Conservation (phyloP, 2,329 filamentous ascomycete genomes). For the Exophiala spinifera region DNA sequence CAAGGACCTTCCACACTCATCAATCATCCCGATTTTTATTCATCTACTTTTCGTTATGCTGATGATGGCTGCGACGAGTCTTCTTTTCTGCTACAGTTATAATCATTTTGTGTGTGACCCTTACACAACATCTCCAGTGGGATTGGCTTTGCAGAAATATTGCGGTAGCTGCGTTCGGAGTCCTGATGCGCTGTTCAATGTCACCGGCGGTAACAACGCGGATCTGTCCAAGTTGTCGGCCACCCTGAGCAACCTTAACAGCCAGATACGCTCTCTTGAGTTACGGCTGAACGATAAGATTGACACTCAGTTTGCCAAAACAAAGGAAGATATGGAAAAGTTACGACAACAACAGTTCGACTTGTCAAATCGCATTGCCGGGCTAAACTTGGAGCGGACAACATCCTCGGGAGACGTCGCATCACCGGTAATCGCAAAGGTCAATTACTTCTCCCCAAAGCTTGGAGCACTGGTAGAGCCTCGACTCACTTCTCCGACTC, state of each 20-base stretch:
- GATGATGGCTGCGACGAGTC: slow-evolving; percentile 8
- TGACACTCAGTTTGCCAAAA: slow-evolving; percentile 13
- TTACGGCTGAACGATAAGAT: slow-evolving; percentile 20
- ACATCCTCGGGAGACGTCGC: slow-evolving; percentile 16
- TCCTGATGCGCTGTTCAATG: slow-evolving; percentile 10
- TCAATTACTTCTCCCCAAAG: slow-evolving; percentile 71
- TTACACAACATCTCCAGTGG: slow-evolving; percentile 18
- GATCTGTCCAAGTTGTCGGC: slow-evolving; percentile 20
- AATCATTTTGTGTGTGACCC: slow-evolving; percentile 21
- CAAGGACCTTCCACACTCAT: slow-evolving; percentile 20
- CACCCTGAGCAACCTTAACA: slow-evolving; percentile 22
- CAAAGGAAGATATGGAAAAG: slow-evolving; percentile 17
- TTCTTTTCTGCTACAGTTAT: slow-evolving; percentile 24
- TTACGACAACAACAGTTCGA: slow-evolving; percentile 23
- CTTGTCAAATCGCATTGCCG: slow-evolving; percentile 17
- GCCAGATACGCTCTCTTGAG: slow-evolving; percentile 24
- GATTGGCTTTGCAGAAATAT: slow-evolving; percentile 20
- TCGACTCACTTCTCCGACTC: slow-evolving; percentile 57
- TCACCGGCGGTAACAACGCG: slow-evolving; percentile 13
- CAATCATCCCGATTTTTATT: slow-evolving; percentile 13
- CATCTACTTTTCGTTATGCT: slow-evolving; percentile 13
- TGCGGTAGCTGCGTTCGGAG: slow-evolving; percentile 22
- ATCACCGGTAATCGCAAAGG: slow-evolving; percentile 34
- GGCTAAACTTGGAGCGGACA: not conserved
- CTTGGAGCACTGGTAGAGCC: slow-evolving; percentile 65